Evolutionary conservation across 352 stramenopile genomes (phyloP).

Genomic region (Phytopythium mirpurense): DNA sequence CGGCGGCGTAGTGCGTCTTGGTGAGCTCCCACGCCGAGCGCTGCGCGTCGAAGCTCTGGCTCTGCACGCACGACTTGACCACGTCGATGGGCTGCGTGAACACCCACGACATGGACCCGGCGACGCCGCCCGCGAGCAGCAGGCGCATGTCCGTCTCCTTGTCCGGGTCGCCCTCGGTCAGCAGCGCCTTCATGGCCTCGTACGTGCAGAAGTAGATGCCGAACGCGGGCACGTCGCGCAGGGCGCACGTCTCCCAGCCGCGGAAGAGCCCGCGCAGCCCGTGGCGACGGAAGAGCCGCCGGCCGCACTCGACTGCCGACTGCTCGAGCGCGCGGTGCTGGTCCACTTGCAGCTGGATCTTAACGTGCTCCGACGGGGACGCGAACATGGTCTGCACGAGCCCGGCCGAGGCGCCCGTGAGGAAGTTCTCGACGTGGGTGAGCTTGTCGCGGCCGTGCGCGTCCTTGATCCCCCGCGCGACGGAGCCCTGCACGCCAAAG

Average conservation of each 20-base stretch:
- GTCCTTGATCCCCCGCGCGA: conserved; percentile 39
- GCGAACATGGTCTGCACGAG: conserved; percentile 69
- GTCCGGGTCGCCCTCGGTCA: conserved; percentile 44
- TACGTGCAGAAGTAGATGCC: conserved; percentile 81
- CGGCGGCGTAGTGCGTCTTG: conserved; percentile 33
- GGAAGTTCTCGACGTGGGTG: conserved; percentile 39
- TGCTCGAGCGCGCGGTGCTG: conserved; percentile 29
- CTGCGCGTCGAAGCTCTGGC: conserved; percentile 42
- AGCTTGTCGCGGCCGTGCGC: conserved; percentile 23
- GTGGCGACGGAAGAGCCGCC: conserved; percentile 27
- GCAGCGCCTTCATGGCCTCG: conserved; percentile 49
- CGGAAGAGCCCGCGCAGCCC: conserved; percentile 50
- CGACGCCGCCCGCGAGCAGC: conserved; percentile 68
- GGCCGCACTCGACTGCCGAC: conserved; percentile 49
- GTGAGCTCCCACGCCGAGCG: conserved; percentile 41
- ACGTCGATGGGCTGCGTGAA: conserved; percentile 85
- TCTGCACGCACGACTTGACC: conserved; percentile 88
- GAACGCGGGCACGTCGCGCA: conserved; percentile 76
- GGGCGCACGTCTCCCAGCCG: conserved; percentile 63
- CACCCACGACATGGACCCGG: conserved; percentile 75
- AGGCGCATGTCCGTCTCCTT: conserved; percentile 67
- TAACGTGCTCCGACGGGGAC: conserved; percentile 71
- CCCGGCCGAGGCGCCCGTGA: conserved; percentile 53
- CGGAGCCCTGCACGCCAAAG: conserved; percentile 70
- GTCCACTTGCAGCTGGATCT: conserved; percentile 80